Evolutionary conservation across 768 basidiomycete genomes (phyloP).

Genomic region (Mycena kentingensis): DNA sequence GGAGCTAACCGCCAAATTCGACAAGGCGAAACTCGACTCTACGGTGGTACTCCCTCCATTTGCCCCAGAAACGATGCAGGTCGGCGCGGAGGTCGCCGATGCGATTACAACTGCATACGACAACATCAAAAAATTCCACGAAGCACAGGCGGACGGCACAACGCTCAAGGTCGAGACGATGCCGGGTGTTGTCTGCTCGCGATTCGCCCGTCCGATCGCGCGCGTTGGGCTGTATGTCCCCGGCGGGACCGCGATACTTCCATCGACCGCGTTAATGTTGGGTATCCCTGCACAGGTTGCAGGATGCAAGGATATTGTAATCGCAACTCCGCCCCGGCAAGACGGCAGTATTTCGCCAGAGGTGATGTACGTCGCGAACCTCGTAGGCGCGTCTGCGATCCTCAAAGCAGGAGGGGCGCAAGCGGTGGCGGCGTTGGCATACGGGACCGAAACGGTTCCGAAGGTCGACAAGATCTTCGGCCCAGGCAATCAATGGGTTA

Average conservation of each 20-base stretch:
- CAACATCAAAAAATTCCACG: slow-evolving; percentile 92
- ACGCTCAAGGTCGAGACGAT: slow-evolving; percentile 89
- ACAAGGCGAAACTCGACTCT: slow-evolving; percentile 71
- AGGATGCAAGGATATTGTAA: slow-evolving; percentile 86
- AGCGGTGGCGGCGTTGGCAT: slow-evolving; percentile 93
- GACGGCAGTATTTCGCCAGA: slow-evolving; percentile 96
- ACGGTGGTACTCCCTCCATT: slow-evolving; percentile 83
- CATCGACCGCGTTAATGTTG: slow-evolving; percentile 96
- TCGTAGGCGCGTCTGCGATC: slow-evolving; percentile 88
- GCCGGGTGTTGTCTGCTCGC: slow-evolving; percentile 95
- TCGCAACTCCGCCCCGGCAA: slow-evolving; percentile 93
- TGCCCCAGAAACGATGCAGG: slow-evolving; percentile 57
- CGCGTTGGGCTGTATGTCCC: slow-evolving; percentile 97
- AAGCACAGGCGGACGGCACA: slow-evolving; percentile 74
- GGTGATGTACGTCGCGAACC: slow-evolving; percentile 93
- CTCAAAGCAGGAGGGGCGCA: slow-evolving; percentile 96
- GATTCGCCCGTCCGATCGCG: slow-evolving; percentile 93
- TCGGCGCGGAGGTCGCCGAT: slow-evolving; percentile 64
- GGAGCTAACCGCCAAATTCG: slow-evolving; percentile 91
- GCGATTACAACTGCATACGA: slow-evolving; percentile 90
- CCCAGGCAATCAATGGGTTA: slow-evolving; percentile 99
- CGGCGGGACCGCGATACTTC: slow-evolving; percentile 94
- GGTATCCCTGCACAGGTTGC: slow-evolving; percentile 98
- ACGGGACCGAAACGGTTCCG: slow-evolving; percentile 91
- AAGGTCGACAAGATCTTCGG: slow-evolving; percentile 99